Evolutionary conservation across 1,284 basidiomycete species (phyloP).

Genomic region (Irpex rosettiformis): DNA sequence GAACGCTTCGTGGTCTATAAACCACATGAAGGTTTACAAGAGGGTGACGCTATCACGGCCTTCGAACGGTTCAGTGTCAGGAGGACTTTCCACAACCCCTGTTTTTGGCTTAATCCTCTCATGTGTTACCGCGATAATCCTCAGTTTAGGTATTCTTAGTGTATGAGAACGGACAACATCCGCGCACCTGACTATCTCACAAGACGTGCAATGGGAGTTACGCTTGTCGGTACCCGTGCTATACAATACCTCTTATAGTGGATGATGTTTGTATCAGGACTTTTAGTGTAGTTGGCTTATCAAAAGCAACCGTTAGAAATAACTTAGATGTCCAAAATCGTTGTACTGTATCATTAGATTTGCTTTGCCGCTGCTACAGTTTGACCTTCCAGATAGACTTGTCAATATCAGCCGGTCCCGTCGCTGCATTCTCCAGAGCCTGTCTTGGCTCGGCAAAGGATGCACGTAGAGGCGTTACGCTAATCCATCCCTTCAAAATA

Average conservation of each 20-base stretch:
- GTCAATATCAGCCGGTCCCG: constrained; percentile 29
- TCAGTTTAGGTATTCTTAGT: background rate
- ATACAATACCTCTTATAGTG: too few relatives aligned
- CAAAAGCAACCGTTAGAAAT: background rate
- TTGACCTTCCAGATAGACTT: constrained; percentile 53
- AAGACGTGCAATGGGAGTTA: background rate
- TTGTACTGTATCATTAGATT: background rate
- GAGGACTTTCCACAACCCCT: background rate
- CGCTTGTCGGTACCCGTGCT: too few relatives aligned
- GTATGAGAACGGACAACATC: background rate
- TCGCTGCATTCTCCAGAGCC: constrained; percentile 13
- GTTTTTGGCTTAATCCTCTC: background rate
- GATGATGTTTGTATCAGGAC: background rate
- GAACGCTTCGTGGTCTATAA: constrained; percentile 58
- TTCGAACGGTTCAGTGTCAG: constrained; percentile 13
- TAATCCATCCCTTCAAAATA: constrained; percentile 60
- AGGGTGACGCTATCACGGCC: constrained; percentile 32
- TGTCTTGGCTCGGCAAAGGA: constrained; percentile 62
- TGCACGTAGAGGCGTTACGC: constrained; percentile 73
- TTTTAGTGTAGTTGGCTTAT: background rate
- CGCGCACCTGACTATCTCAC: background rate
- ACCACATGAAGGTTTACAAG: constrained; percentile 50
- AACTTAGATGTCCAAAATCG: background rate
- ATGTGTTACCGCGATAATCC: background rate
- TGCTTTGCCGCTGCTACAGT: constrained; percentile 28